Conservation (phyloP, 108 stramenopile genomes). For the Cylindrotheca closterium region DNA sequence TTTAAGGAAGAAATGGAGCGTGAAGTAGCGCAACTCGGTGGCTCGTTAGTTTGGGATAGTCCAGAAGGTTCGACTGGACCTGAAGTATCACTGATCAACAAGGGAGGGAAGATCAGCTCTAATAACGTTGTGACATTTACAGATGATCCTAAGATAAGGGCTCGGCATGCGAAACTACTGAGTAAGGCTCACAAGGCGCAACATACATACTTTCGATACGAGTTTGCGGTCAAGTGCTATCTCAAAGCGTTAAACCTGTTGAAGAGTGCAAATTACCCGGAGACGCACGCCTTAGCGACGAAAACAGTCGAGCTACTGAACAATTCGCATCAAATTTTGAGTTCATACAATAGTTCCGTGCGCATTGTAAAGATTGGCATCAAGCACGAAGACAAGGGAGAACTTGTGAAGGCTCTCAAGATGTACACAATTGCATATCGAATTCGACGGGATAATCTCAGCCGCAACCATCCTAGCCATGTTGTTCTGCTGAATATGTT, state of each 20-base stretch:
- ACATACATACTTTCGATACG: conserved; percentile 62
- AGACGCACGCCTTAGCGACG: conserved; percentile 52
- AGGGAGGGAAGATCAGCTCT: neutral
- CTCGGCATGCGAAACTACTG: conserved; percentile 39
- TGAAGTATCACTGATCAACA: conserved; percentile 29
- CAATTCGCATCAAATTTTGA: conserved; percentile 70
- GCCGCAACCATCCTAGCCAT: conserved; percentile 66
- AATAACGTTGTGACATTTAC: conserved; percentile 31
- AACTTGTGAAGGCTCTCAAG: conserved; percentile 67
- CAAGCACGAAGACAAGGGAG: conserved; percentile 62
- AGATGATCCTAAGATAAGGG: conserved; percentile 44
- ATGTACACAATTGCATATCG: conserved; percentile 89
- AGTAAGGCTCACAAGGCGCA: conserved; percentile 58
- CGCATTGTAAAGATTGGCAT: conserved; percentile 86
- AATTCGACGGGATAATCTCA: conserved; percentile 71
- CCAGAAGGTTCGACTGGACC: conserved; percentile 30
- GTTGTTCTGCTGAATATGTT: conserved; percentile 81
- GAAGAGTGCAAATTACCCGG: conserved; percentile 45
- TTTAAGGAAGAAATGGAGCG: conserved; percentile 36
- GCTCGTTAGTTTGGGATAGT: conserved; percentile 48
- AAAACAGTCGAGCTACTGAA: conserved; percentile 54
- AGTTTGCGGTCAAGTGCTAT: conserved; percentile 73
- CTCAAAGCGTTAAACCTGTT: conserved; percentile 58
- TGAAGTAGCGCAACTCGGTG: conserved; percentile 30
- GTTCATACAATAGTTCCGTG: conserved; percentile 61